Evolutionary conservation across 139 green algal genomes (phyloP), one percentile per base, ranked within the genome.

Genomic region (Chlamydomonas eustigma): DNA sequence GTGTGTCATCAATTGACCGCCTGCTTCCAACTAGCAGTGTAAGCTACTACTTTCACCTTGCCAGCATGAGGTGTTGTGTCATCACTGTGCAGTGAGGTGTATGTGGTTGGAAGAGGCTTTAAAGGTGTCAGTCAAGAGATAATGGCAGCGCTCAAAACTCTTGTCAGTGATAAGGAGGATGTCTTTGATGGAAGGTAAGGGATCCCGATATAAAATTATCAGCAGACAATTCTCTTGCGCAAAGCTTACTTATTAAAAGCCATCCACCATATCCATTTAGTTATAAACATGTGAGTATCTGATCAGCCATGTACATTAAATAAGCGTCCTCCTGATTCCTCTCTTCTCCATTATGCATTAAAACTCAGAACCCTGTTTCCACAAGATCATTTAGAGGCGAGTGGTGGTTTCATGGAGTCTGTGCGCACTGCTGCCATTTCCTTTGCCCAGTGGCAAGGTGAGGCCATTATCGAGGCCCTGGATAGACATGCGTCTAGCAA

Each of bases 391-490:
- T 28, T 58, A 18, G 44, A 58, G 44, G 44, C 44, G 12, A 58
- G 44, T 58, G 44, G 44, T 28, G 44, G 18, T 18, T 58, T 58
- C 44, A 58, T 58, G 44, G 18, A 58, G 44, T 12, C 12, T 58
- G 44, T 18, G 44, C 44, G 44, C 12, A 58, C 12, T 58, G 44
- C 44, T 28, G 44, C 44, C 44, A 12, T 58, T 18, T 28, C 18
- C 12, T 58, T 58, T 58, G 44, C 44, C 12, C 12, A 58, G 44
- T 58, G 44, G 44, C 44, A 58, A 18, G 44, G 44, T 22, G 64
- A 80, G 6, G 75, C 78, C 25, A 88, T 88, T 36, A 39, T 66
- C 2, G 74, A 81, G 25, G 77, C 79, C 3, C 39, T 86, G 4
- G 71, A 71, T 2, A 44, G 51, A 30, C 31, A 71, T 24, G 24